A percentile compares a stretch with the other conserved stretches of the same genome.
These are phyloP conservation scores for Fusarium nisikadoi DNA, from an alignment of 2,329 filamentous ascomycete species.

Conservation along the genomic window DNA sequence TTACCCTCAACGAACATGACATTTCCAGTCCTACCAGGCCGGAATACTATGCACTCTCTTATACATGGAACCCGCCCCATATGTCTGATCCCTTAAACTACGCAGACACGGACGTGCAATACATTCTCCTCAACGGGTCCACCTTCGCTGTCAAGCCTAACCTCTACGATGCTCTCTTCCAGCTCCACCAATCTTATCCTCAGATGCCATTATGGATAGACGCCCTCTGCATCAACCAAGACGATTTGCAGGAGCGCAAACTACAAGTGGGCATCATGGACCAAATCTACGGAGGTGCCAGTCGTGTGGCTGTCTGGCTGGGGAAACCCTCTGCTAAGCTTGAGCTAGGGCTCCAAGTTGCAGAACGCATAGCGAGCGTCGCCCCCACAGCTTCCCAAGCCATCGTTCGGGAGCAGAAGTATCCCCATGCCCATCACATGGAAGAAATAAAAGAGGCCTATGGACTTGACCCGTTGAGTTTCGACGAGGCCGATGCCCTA, in stretches of 20 bases:
- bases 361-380: not conserved
- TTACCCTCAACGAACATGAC: not conserved
- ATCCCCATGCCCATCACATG: not conserved
- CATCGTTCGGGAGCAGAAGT: not conserved
- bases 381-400: not conserved
- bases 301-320: not conserved
- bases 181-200: not conserved
- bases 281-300: not conserved
- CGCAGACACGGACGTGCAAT: not conserved
- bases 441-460: not conserved
- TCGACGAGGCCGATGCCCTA: not conserved
- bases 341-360: not conserved
- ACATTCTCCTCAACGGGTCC: not conserved
- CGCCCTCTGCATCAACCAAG: not conserved
- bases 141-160: not conserved
- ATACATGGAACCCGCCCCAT: not conserved
- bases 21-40: not conserved
- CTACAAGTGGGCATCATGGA: not conserved
- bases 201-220: not conserved
- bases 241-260: not conserved
- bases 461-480: not conserved
- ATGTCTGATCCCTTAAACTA: not conserved
- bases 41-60: not conserved
- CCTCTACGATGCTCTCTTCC: not conserved
- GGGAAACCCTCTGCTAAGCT: not conserved